Base-by-base conservation (phyloP, 2,329 filamentous ascomycete species). In the Aureobasidium namibiae region DNA sequence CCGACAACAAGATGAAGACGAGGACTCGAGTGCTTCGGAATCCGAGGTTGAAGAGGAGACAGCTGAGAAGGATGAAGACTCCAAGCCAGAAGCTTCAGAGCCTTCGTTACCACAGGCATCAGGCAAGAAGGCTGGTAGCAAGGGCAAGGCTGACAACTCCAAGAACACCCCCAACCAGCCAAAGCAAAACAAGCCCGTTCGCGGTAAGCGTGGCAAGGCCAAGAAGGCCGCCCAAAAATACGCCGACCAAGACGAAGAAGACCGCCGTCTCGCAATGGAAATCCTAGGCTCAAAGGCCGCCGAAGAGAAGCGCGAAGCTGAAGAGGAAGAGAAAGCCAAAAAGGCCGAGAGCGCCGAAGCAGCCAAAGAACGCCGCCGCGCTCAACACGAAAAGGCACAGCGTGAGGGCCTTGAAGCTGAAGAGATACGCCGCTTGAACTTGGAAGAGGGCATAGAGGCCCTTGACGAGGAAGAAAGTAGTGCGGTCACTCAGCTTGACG, bases 181-280 rank as follows among this genome's bases (percentile, higher is more conserved):
- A 65, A 68, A 65, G 63, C 57, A 61, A 39, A 65, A 65, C 57
- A 64, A 61, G 58, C 63, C 60, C 56, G 73, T 80, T 14, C 85
- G 92, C 60, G 90, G 91, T 31, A 90, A 95, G 71, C 85, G 83
- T 60, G 82, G 81, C 61, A 96, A 95, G 70, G 85, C 86, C 44
- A 96, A 95, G 77, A 95, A 94, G 72, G 85, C 90, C 1, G 90
- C 90, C 3, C 78, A 83, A 61, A 96, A 96, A 71, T 99, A 99
- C 75, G 92, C 88, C 46, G 79, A 95, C 66, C 94, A 97, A 78
- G 92, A 97, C 66, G 91, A 96, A 59, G 92, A 96, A 73, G 94
- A 99, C 68, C 89, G 91, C 13, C 83, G 82, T 7, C 82, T 92
- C 0, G 90, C 91, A 33, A 88, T 96, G 73, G 81, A 85, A 24